Evolutionary conservation across 257 asterid genomes (phyloP).

Genomic region (Jasminum sambac): DNA sequence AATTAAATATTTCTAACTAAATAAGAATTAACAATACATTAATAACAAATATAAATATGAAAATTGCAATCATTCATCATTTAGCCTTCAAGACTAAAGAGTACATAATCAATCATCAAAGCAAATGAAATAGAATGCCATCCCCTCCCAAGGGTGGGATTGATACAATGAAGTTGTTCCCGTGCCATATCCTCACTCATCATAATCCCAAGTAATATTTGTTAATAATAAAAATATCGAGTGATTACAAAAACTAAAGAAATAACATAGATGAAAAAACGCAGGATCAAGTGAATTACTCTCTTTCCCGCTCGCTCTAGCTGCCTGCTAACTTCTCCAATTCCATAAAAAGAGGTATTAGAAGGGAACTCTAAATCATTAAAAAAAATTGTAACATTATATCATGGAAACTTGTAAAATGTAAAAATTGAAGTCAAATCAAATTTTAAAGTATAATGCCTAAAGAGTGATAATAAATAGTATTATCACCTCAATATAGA

Average conservation of each 20-base stretch:
- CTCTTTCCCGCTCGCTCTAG: constrained; percentile 93
- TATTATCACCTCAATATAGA: constrained; percentile 77
- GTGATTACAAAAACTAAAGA: too few species aligned
- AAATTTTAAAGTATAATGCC: constrained; percentile 12
- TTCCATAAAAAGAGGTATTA: constrained; percentile 88
- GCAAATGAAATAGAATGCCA: too few species aligned
- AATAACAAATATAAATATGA: too few species aligned
- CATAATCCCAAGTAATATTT: constrained; percentile 93
- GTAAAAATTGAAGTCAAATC: constrained; percentile 1
- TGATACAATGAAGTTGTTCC: constrained; percentile 95
- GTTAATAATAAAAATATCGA: constrained; percentile 19
- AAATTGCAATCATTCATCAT: too few species aligned
- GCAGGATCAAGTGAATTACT: constrained; percentile 43
- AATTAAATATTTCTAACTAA: too few species aligned
- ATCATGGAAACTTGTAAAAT: not conserved
- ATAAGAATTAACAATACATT: too few species aligned
- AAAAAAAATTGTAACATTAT: constrained; percentile 26
- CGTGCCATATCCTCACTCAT: constrained; percentile 92
- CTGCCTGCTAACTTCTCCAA: constrained; percentile 91
- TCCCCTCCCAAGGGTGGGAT: constrained; percentile 99
- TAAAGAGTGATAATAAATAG: constrained; percentile 10
- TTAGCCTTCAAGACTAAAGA: too few species aligned
- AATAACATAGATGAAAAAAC: not conserved
- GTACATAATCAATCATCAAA: too few species aligned
- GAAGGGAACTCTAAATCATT: constrained; percentile 64